Conservation (phyloP, 2,329 filamentous ascomycete species). For the Pseudogymnoascus sp. region DNA sequence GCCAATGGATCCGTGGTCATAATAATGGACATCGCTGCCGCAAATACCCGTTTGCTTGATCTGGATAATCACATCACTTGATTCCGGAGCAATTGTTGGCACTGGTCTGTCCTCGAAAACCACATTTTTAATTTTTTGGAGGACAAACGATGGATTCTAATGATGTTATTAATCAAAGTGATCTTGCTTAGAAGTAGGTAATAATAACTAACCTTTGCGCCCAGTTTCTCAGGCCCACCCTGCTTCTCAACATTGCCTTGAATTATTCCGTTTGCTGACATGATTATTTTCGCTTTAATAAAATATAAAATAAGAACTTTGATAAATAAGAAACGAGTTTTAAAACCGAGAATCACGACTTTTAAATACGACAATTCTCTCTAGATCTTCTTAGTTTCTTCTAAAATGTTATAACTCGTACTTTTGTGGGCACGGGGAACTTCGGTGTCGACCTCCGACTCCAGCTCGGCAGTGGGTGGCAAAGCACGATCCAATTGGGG, state of each 20-base stretch:
- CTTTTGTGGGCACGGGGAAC: not conserved
- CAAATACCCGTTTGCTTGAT: slow-evolving; percentile 41
- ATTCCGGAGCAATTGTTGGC: slow-evolving; percentile 23
- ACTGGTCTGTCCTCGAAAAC: slow-evolving; percentile 37
- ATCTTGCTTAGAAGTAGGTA: not conserved
- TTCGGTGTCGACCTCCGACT: not conserved
- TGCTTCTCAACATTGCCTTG: not conserved
- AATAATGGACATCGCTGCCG: slow-evolving; percentile 38
- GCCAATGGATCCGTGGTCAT: slow-evolving; percentile 63
- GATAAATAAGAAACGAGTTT: not conserved
- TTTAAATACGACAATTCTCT: not conserved
- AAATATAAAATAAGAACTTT: not conserved
- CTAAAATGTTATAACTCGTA: slow-evolving; percentile 2
- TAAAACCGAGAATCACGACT: not conserved
- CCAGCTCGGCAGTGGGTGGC: not conserved
- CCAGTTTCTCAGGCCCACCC: not conserved
- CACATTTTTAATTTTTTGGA: slow-evolving; percentile 37
- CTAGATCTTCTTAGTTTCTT: not conserved
- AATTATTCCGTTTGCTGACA: not conserved
- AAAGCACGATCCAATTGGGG: not conserved
- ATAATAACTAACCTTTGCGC: not conserved
- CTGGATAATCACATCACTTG: slow-evolving; percentile 35
- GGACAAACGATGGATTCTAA: slow-evolving; percentile 40
- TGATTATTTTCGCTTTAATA: not conserved
- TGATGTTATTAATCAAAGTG: not conserved